Conservation (phyloP, 768 basidiomycete genomes). For the Trametes elegans region DNA sequence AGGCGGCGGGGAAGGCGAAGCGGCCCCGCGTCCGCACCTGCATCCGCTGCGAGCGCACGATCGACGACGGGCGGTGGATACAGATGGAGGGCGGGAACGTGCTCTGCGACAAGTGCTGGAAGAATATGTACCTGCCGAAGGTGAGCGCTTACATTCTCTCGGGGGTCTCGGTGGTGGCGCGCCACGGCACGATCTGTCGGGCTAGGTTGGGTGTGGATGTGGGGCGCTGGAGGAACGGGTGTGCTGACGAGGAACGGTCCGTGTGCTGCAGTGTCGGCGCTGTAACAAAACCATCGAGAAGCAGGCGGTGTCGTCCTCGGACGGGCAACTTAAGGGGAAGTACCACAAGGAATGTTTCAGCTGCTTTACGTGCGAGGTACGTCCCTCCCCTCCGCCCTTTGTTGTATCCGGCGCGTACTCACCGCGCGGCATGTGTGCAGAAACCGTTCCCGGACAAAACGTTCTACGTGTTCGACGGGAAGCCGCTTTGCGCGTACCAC, state of each 20-base stretch:
- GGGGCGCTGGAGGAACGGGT: not conserved
- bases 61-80: slow-evolving; percentile 84
- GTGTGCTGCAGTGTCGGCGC: slow-evolving; percentile 66
- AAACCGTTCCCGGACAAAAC: slow-evolving; percentile 89
- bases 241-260: not conserved
- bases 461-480: slow-evolving; percentile 90
- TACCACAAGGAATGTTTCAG: slow-evolving; percentile 92
- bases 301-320: slow-evolving; percentile 85
- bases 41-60: slow-evolving; percentile 61
- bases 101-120: slow-evolving; percentile 91
- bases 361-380: slow-evolving; percentile 77
- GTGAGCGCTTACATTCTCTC: slow-evolving; percentile 42
- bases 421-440: slow-evolving; percentile 35
- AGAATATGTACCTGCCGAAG: slow-evolving; percentile 93
- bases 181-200: slow-evolving; percentile 1
- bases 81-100: slow-evolving; percentile 71
- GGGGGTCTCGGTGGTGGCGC: not conserved
- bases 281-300: slow-evolving; percentile 88
- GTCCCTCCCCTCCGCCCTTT: slow-evolving; percentile 21
- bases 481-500: slow-evolving; percentile 88
- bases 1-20: slow-evolving; percentile 32
- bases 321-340: slow-evolving; percentile 94
- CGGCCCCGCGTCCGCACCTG: slow-evolving; percentile 40
- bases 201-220: not conserved
- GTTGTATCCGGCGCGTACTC: not conserved